These are phyloP conservation scores for Aspergillus fructus DNA, from an alignment of 2,329 filamentous ascomycete genomes.

Conservation along the genomic window DNA sequence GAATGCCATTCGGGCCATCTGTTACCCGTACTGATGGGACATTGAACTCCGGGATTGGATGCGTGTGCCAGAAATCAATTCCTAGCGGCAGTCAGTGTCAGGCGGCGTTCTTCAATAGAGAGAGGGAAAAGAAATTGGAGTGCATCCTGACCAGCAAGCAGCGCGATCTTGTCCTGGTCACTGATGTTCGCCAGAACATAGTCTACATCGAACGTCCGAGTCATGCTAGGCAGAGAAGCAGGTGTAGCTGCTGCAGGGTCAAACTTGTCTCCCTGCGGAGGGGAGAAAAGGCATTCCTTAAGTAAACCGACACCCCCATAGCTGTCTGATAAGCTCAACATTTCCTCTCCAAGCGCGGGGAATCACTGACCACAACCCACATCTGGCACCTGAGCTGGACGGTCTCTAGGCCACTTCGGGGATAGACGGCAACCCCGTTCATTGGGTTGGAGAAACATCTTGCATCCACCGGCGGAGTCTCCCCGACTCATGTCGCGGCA, in stretches of 20 bases:
- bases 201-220: constrained; percentile 11
- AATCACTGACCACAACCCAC: not conserved
- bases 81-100: constrained; percentile 18
- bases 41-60: constrained; percentile 59
- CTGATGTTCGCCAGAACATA: constrained; percentile 10
- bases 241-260: not conserved
- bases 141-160: constrained; percentile 28
- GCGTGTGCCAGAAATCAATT: constrained; percentile 67
- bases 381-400: not conserved
- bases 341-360: constrained; percentile 1
- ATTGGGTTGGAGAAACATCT: not conserved
- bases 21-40: constrained; percentile 66
- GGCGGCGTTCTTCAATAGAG: too few relatives aligned
- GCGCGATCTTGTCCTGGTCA: constrained; percentile 52
- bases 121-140: too few relatives aligned
- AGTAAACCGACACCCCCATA: not conserved
- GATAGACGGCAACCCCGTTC: not conserved
- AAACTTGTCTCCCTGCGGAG: not conserved
- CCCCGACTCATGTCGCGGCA: not conserved
- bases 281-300: not conserved
- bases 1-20: constrained; percentile 68
- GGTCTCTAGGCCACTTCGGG: not conserved
- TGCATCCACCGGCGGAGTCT: not conserved
- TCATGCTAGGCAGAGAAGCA: constrained; percentile 1
- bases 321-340: not conserved